These are phyloP conservation scores for Hypoxylon rickii DNA, from an alignment of 495 filamentous ascomycete genomes.

Conservation along the genomic window DNA sequence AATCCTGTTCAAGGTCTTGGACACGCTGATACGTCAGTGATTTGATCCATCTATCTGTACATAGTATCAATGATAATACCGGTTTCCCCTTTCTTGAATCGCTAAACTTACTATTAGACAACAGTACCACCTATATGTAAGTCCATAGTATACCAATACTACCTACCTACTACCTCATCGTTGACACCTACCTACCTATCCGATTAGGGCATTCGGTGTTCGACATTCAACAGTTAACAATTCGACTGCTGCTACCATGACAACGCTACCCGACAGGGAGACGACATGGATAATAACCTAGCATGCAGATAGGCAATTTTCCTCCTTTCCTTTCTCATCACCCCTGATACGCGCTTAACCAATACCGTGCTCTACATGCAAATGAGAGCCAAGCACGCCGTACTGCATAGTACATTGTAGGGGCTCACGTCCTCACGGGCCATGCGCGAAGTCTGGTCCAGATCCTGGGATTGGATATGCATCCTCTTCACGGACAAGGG, in stretches of 20 bases:
- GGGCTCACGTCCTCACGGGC: constrained; percentile 30
- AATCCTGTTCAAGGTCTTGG: too few species aligned
- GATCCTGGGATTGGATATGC: constrained; percentile 35
- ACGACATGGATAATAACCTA: constrained; percentile 1
- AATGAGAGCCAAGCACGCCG: constrained; percentile 27
- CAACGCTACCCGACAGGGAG: constrained; percentile 10
- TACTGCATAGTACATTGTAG: constrained; percentile 3
- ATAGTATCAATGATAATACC: too few species aligned
- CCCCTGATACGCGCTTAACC: constrained; percentile 24
- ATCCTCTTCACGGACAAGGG: constrained; percentile 23
- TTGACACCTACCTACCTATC: background rate
- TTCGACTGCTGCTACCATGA: background rate
- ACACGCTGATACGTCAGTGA: too few species aligned
- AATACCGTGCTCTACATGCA: constrained; percentile 25
- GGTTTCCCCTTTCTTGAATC: too few species aligned
- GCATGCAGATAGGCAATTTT: too few species aligned
- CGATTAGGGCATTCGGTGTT: background rate
- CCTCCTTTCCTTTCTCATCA: constrained; percentile 16
- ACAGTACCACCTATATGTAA: too few species aligned
- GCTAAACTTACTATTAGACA: too few species aligned
- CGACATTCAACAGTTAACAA: too few species aligned
- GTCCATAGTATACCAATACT: too few species aligned
- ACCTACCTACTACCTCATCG: too few species aligned
- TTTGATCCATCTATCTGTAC: too few species aligned
- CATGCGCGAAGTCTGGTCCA: constrained; percentile 23